Percentiles rank a stretch among this genome's conserved stretches.
Conservation (phyloP, 2,329 filamentous ascomycete genomes). For the Alternaria dauci region DNA sequence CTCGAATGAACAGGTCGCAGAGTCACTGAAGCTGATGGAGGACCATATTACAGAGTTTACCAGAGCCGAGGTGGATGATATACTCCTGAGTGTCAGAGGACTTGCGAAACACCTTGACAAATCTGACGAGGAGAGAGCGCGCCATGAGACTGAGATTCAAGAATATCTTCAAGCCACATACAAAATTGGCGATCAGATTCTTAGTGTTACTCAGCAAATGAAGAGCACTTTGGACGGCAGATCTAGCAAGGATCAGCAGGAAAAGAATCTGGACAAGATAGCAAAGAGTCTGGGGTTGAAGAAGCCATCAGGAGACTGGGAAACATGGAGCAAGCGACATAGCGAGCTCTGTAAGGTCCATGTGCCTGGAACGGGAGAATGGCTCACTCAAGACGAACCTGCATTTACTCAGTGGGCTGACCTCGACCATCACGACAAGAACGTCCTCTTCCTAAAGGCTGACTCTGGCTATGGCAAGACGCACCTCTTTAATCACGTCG, state of each 20-base stretch:
- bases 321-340: constrained; percentile 11
- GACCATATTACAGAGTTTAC: not conserved
- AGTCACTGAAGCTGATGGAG: not conserved
- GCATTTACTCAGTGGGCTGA: not conserved
- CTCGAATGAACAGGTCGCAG: not conserved
- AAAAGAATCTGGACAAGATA: not conserved
- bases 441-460: not conserved
- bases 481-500: not conserved
- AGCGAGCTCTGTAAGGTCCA: constrained; percentile 9
- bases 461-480: constrained; percentile 1
- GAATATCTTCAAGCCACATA: not conserved
- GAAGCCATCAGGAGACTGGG: constrained; percentile 3
- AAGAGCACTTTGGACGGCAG: not conserved
- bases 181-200: constrained; percentile 1
- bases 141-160: not conserved
- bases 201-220: constrained; percentile 6
- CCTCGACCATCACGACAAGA: not conserved
- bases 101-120: not conserved
- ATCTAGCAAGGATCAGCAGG: not conserved
- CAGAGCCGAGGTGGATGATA: not conserved
- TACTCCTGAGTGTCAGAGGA: not conserved
- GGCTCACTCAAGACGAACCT: constrained; percentile 4
- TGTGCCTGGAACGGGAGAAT: constrained; percentile 6
- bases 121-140: not conserved
- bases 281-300: not conserved